phyloP scores from a whole-genome alignment of 2,329 filamentous ascomycete species.

The Ophiocordyceps unilateralis region DNA sequence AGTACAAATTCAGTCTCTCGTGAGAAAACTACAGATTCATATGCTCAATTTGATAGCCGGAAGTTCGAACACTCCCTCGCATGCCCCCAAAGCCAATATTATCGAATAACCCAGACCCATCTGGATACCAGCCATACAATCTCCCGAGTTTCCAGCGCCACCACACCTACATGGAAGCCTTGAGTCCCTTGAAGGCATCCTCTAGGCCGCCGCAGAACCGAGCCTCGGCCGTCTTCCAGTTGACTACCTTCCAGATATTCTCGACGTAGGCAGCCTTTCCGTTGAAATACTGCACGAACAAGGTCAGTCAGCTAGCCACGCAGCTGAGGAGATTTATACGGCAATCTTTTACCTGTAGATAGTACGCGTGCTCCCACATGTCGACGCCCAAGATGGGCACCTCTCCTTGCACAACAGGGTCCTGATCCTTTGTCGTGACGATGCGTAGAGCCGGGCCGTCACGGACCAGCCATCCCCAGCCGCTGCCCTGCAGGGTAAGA shows the following conservation, averaged over 20 bases:
- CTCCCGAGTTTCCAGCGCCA: too few species aligned
- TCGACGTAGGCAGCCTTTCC: slow-evolving; percentile 59
- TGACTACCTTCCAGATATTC: slow-evolving; percentile 64
- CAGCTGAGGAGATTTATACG: not conserved
- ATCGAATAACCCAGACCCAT: too few species aligned
- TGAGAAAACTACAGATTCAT: too few species aligned
- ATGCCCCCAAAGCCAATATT: too few species aligned
- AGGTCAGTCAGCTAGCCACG: not conserved
- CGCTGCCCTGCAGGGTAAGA: slow-evolving; percentile 62
- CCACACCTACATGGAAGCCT: too few species aligned
- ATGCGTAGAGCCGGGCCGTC: slow-evolving; percentile 46
- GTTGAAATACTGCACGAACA: slow-evolving; percentile 44
- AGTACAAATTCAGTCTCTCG: too few species aligned
- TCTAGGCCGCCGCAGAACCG: slow-evolving; percentile 35
- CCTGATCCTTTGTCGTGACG: slow-evolving; percentile 73
- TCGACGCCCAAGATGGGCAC: slow-evolving; percentile 64
- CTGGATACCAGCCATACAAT: too few species aligned
- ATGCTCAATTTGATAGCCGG: too few species aligned
- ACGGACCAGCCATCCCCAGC: slow-evolving; percentile 76
- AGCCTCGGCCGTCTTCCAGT: slow-evolving; percentile 55
- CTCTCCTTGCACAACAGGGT: slow-evolving; percentile 47
- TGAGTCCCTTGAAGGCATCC: slow-evolving; percentile 27
- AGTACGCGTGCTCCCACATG: slow-evolving; percentile 93
- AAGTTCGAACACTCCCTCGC: too few species aligned
- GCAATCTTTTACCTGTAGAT: slow-evolving; percentile 43